A percentile compares a stretch with the other conserved stretches of the same genome.
Evolutionary conservation across 208 protist genomes (phyloP).

Genomic region (Wallacemonas sp.): DNA sequence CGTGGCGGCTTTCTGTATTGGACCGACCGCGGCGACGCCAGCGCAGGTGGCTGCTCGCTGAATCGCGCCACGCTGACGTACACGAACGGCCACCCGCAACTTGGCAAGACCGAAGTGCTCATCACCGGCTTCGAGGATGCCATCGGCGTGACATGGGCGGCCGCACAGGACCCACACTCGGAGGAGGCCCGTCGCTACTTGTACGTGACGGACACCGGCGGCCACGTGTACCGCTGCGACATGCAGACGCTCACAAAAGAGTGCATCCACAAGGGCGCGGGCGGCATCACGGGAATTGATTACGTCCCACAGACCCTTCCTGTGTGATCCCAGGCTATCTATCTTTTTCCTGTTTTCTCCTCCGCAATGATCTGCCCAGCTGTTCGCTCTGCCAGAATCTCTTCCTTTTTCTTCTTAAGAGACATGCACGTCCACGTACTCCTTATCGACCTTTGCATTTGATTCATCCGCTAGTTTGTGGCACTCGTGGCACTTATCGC

Average conservation of each 20-base stretch:
- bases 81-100: conserved; percentile 11
- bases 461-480: too few relatives aligned
- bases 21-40: conserved; percentile 37
- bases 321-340: neutral
- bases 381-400: too few relatives aligned
- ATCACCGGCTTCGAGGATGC: conserved; percentile 35
- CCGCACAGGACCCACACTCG: conserved; percentile 8
- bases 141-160: conserved; percentile 40
- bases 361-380: too few relatives aligned
- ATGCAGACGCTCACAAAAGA: conserved; percentile 22
- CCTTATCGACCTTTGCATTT: too few relatives aligned
- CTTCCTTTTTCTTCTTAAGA: too few relatives aligned
- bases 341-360: neutral
- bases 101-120: conserved; percentile 26
- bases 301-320: conserved; percentile 10
- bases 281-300: conserved; percentile 30
- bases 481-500: too few relatives aligned
- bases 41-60: conserved; percentile 33
- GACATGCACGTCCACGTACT: too few relatives aligned
- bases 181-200: conserved; percentile 25
- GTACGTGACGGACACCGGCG: conserved; percentile 31
- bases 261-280: conserved; percentile 17
- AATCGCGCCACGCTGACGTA: conserved; percentile 27
- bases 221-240: conserved; percentile 34
- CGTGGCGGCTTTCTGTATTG: conserved; percentile 35